phyloP scores from a whole-genome alignment of 176 grass and related monocot genomes.

The Hsuehochloa calcarea region DNA sequence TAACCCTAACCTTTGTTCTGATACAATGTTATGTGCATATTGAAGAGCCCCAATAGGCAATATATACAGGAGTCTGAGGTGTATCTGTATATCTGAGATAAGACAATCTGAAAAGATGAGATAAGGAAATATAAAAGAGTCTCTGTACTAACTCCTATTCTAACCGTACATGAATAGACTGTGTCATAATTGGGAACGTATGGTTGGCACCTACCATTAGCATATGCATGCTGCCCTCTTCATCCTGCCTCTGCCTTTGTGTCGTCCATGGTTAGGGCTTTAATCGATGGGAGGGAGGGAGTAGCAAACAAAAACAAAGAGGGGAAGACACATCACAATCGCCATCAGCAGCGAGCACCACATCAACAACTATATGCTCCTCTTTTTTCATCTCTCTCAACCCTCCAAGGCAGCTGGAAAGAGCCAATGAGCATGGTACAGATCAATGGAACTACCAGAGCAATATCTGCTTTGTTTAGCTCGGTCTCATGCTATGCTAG shows the following conservation, averaged over 20 bases:
- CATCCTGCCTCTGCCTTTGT: neutral
- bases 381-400: neutral
- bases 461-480: neutral
- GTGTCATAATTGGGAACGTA: neutral
- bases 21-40: too few species aligned
- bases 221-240: neutral
- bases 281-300: constrained; percentile 13
- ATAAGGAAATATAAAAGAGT: too few species aligned
- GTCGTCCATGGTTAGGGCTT: constrained; percentile 45
- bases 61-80: too few species aligned
- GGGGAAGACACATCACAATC: constrained; percentile 49
- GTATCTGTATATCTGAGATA: too few species aligned
- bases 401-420: neutral
- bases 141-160: too few species aligned
- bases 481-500: neutral
- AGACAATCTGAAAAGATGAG: too few species aligned
- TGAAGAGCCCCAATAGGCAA: too few species aligned
- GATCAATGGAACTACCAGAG: neutral
- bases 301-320: constrained; percentile 37
- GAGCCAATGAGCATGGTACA: neutral
- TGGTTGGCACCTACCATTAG: neutral
- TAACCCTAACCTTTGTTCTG: too few species aligned
- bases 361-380: constrained; percentile 1
- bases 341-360: constrained; percentile 38
- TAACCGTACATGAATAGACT: too few species aligned